Evolutionary conservation across 805 yeast genomes (phyloP), one percentile per base, ranked within the genome.

Genomic region (Ogataea parapolymorpha): DNA sequence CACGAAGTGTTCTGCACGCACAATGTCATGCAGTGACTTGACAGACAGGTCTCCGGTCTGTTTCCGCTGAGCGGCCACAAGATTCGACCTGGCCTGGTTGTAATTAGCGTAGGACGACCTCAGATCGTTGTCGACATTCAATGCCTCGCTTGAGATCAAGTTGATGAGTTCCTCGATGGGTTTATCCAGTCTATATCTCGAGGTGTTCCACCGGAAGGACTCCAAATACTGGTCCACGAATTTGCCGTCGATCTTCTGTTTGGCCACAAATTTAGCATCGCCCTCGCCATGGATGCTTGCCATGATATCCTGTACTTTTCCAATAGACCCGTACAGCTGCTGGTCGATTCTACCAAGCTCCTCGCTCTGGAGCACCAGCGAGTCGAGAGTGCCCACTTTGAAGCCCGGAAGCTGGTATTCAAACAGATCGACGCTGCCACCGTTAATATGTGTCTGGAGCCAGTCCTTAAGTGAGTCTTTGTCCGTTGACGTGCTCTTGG

Each of bases 301-400:
- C 44, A 90, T 70, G 16, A 87, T 77, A 52, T 93, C 99, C 40
- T 84, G 73, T 24, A 84, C 79, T 63, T 95, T 95, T 18, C 68
- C 60, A 11, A 89, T 78, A 6, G 93, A 76, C 7, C 71, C 66
- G 31, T 75, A 76, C 58, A 91, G 73, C 63, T 87, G 93, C n/a
- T 69, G 68, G 65, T 93, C 99, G 41, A 82, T 68, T 61, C 88
- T 90, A 30, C 77, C 68, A 43, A 93, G 74, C 57, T 91, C 98
- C 56, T 93, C 99, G 61, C 90, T 80, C 65, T 90, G 90, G 54
- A 84, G 80, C 40, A 93, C 95, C 45, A 93, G 74, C 23, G 89
- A 82, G 65, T 93, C 99, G 58, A 93, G 75, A 10, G 98, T 90
- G 22, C 97, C 97, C 48, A 93, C 87, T 63, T 93, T 91, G 66